phyloP scores from a whole-genome alignment of 192 early-diverging fungal genomes.

The Chytriomyces confervae region DNA sequence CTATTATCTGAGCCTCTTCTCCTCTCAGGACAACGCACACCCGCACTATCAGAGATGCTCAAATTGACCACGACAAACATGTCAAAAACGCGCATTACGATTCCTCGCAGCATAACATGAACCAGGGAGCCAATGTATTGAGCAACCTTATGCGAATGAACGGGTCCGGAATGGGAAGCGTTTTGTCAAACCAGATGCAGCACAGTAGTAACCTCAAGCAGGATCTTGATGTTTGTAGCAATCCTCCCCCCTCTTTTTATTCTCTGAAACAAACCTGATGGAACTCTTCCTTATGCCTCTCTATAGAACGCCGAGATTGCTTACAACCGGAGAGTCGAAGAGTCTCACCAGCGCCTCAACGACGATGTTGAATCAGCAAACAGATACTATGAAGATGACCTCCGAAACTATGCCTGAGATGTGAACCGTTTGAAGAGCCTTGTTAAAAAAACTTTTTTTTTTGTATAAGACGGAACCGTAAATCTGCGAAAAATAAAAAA shows the following conservation, averaged over 20 bases:
- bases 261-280: neutral
- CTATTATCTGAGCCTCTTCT: neutral
- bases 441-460: no score
- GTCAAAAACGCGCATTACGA: conserved; percentile 38
- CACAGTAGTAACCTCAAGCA: conserved; percentile 7
- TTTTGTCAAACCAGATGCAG: neutral
- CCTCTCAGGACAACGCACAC: conserved; percentile 30
- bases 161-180: neutral
- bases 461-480: no score
- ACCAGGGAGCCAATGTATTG: neutral
- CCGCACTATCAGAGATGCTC: conserved; percentile 38
- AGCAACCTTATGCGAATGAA: neutral
- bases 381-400: conserved; percentile 38
- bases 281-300: neutral
- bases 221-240: conserved; percentile 17
- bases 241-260: neutral
- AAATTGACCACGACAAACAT: conserved; percentile 31
- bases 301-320: conserved; percentile 28
- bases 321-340: conserved; percentile 43
- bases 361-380: conserved; percentile 40
- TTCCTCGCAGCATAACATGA: conserved; percentile 4
- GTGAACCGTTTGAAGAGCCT: no score
- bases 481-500: no score
- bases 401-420: conserved; percentile 20
- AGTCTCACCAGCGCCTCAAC: conserved; percentile 38